phyloP scores from a whole-genome alignment of 371 early-diverging fungal species.

The Capniomyces stellatus region DNA sequence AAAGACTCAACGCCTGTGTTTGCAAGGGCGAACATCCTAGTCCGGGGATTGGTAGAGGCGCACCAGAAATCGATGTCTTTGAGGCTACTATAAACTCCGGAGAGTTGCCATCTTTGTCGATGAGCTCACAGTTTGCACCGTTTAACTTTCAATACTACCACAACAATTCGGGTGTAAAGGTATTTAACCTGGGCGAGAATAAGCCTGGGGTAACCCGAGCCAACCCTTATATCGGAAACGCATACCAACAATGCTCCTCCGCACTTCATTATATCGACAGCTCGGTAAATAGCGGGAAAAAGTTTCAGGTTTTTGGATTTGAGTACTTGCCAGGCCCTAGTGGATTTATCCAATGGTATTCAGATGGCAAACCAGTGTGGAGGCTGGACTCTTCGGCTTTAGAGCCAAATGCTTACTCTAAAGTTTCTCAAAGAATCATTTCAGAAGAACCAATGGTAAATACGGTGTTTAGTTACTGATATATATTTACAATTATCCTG shows the following conservation, averaged over 20 bases:
- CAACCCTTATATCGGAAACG: slow-evolving; percentile 26
- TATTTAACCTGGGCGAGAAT: neutral
- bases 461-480: slow-evolving; percentile 1
- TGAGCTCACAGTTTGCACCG: slow-evolving; percentile 30
- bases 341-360: slow-evolving; percentile 28
- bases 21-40: slow-evolving; percentile 31
- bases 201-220: slow-evolving; percentile 11
- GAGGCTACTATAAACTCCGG: slow-evolving; percentile 25
- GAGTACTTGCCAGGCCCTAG: slow-evolving; percentile 28
- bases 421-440: slow-evolving; percentile 25
- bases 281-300: slow-evolving; percentile 12
- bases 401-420: slow-evolving; percentile 22
- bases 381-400: slow-evolving; percentile 23
- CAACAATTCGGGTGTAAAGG: slow-evolving; percentile 8
- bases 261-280: slow-evolving; percentile 21
- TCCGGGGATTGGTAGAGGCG: slow-evolving; percentile 35
- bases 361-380: slow-evolving; percentile 25
- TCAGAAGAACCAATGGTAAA: slow-evolving; percentile 30
- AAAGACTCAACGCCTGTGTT: slow-evolving; percentile 32
- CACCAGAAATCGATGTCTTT: slow-evolving; percentile 34
- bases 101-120: slow-evolving; percentile 18
- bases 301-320: slow-evolving; percentile 26
- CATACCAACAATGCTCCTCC: slow-evolving; percentile 27
- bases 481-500: no score
- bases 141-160: slow-evolving; percentile 26